Evolutionary conservation across 2,329 filamentous ascomycete species (phyloP).

Genomic region (Aspergillus sp.): DNA sequence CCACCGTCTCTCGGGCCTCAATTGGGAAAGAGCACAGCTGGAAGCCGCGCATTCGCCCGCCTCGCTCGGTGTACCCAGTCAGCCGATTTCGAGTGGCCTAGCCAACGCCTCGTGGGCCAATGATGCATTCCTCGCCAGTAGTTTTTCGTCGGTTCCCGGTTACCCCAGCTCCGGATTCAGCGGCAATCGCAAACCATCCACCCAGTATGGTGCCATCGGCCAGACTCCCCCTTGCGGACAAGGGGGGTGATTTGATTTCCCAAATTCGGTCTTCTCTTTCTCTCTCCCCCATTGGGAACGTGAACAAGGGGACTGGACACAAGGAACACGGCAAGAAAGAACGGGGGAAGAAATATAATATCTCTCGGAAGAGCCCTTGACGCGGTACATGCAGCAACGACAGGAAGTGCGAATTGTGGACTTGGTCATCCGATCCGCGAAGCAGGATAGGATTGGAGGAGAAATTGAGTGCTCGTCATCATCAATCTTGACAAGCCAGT

Average conservation of each 20-base stretch:
- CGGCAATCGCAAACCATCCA: conserved; percentile 27
- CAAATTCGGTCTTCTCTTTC: not conserved
- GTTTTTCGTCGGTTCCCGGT: conserved; percentile 24
- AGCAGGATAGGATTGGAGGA: not conserved
- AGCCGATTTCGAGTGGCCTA: conserved; percentile 28
- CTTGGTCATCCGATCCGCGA: not conserved
- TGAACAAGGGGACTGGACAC: not conserved
- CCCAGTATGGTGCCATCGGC: conserved; percentile 42
- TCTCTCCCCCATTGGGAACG: not conserved
- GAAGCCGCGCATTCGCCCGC: conserved; percentile 16
- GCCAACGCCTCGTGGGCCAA: conserved; percentile 35
- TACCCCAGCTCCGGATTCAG: conserved; percentile 25
- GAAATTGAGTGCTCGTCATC: not conserved
- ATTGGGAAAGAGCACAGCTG: conserved; percentile 26
- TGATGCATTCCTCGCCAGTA: conserved; percentile 37
- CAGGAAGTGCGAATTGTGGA: not conserved
- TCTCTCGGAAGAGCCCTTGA: not conserved
- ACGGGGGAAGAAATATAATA: too few relatives aligned
- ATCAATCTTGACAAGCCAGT: not conserved
- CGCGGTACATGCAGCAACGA: not conserved
- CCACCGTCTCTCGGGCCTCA: conserved; percentile 17
- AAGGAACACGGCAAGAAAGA: not conserved
- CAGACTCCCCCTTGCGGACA: conserved; percentile 52
- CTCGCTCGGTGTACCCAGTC: conserved; percentile 25
- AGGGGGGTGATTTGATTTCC: conserved; percentile 39